Base-by-base conservation (phyloP, 2,329 filamentous ascomycete genomes). In the Trichothecium roseum region DNA sequence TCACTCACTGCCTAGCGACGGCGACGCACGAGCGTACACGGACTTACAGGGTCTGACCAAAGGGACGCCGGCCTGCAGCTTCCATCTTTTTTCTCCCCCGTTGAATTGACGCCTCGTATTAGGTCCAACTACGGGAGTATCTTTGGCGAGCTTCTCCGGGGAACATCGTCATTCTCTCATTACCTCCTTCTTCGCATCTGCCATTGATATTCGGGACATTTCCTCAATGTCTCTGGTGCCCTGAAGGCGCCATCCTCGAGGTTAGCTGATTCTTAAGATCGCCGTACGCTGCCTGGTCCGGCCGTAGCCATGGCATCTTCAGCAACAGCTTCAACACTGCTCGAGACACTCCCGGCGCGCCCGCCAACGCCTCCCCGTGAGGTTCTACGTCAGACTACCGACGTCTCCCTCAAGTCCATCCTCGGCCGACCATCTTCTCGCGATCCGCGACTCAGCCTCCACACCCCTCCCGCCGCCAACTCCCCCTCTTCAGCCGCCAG, bases 281-380 rank as follows among this genome's bases (percentile, higher is more conserved):
- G 59, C 54, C 54, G 37, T 29, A 44, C 43, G 56, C 56, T 57
- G 57, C 56, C 49, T 53, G 39, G 20, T 24, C 20, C 20, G 20
- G 49, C 53, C 45, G 48, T 48, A 54, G 57, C 50, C 54, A 62
- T 62, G 56, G 56, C 57, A 59, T 62, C 57, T 60, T 56, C 56
- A 55, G 56, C 53, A 43, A 41, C 50, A 53, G 54, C 52, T 45
- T 53, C 41, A 48, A 47, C 41, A 47, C 41, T 64, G 47, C 59
- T 78, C 46, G 68, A 74, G 42, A 62, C 65, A 38, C 60, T 78
- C 36, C 62, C 68, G 42, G 55, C 72, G 41, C 69, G 75, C 54
- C 78, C 78, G 18, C 78, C 78, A n/a, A 83, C 78, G 24, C 78
- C 78, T 32, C 78, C 78, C n/a, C 69, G 69, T 45, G 73, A 74